Evolutionary conservation across 176 grass and related monocot species (phyloP).

Genomic region (Oryza coarctata): DNA sequence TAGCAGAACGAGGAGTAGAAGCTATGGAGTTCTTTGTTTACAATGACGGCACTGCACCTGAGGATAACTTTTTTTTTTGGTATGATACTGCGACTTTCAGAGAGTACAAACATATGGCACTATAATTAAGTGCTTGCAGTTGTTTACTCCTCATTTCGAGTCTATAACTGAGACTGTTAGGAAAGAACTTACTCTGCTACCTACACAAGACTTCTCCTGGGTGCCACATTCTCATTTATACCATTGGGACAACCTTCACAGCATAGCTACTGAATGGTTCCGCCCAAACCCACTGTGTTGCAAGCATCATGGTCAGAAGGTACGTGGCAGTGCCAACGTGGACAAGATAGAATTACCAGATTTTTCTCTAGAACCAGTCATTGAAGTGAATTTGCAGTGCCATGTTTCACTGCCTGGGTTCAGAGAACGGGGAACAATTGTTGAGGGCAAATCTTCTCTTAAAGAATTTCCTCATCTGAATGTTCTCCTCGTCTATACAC

Average conservation of each 20-base stretch:
- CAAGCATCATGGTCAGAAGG: neutral
- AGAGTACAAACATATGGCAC: constrained; percentile 6
- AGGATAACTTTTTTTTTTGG: neutral
- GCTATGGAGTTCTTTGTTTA: neutral
- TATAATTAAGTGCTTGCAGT: neutral
- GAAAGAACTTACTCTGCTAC: neutral
- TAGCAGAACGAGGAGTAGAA: neutral
- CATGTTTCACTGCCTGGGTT: too few relatives aligned
- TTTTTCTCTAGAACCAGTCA: neutral
- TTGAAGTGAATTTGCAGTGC: neutral
- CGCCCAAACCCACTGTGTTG: constrained; percentile 32
- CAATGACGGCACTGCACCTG: neutral
- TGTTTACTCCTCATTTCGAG: constrained; percentile 2
- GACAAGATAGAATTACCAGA: neutral
- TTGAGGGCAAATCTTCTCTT: neutral
- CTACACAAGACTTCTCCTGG: neutral
- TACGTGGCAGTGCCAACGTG: neutral
- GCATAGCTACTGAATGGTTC: neutral
- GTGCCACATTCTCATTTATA: neutral
- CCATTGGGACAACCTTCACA: neutral
- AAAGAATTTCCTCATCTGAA: neutral
- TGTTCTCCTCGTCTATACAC: neutral
- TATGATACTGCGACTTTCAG: neutral
- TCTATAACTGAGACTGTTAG: neutral
- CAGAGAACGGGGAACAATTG: neutral